Conservation (phyloP, 2,329 filamentous ascomycete genomes). For the Tolypocladium tundrense region DNA sequence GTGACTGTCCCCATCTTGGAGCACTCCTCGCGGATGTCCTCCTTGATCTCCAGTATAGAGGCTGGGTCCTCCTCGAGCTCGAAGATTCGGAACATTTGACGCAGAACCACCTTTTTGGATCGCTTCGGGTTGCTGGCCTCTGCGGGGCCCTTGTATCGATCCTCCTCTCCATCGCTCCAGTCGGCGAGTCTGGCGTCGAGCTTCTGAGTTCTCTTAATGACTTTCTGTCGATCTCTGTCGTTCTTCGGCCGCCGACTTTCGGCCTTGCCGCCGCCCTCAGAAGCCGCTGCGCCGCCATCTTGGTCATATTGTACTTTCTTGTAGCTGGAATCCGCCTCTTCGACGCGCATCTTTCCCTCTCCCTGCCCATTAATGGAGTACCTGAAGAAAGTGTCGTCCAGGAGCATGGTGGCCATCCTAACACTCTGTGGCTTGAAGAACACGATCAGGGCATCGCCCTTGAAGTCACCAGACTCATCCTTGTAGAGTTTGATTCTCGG, state of each 20-base stretch:
- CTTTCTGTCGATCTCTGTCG: conserved; percentile 71
- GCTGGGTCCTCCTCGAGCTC: conserved; percentile 79
- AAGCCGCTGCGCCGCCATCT: conserved; percentile 13
- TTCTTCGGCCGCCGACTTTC: conserved; percentile 35
- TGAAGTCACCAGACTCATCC: conserved; percentile 73
- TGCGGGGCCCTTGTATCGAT: conserved; percentile 38
- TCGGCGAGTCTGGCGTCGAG: conserved; percentile 86
- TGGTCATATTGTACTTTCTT: conserved; percentile 71
- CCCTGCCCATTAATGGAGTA: conserved; percentile 41
- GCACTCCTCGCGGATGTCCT: conserved; percentile 87
- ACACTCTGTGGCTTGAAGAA: conserved; percentile 97
- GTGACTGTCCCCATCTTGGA: conserved; percentile 78
- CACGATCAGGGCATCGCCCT: conserved; percentile 85
- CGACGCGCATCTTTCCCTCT: conserved; percentile 64
- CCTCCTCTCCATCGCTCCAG: conserved; percentile 73
- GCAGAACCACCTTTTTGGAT: conserved; percentile 78
- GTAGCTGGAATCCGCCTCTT: conserved; percentile 80
- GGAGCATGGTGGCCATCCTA: conserved; percentile 66
- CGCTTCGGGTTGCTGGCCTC: conserved; percentile 41
- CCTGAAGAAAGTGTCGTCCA: conserved; percentile 76
- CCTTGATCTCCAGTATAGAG: conserved; percentile 81
- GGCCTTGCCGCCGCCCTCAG: conserved; percentile 21
- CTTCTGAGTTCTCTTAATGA: conserved; percentile 84
- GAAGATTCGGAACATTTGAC: conserved; percentile 83
- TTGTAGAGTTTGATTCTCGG: conserved; percentile 91